Evolutionary conservation across 1,284 basidiomycete species (phyloP).

Genomic region (Psilocybe mexicana): DNA sequence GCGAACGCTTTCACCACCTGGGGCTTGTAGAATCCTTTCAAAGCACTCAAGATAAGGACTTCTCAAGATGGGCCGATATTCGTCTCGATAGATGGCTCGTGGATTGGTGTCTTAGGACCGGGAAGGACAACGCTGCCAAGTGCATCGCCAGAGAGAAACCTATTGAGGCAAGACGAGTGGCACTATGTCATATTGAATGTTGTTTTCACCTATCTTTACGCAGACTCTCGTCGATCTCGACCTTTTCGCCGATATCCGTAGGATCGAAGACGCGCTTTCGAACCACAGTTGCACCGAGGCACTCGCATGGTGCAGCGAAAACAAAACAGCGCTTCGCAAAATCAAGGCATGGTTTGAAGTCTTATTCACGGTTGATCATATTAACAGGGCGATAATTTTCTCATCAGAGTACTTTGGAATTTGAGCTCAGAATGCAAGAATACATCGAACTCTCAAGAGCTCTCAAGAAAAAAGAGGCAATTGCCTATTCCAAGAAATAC

Average conservation of each 20-base stretch:
- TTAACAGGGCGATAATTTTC: conserved; percentile 7
- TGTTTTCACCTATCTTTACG: conserved; percentile 16
- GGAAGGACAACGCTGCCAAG: conserved; percentile 62
- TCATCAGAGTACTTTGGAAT: conserved; percentile 88
- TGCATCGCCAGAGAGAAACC: conserved; percentile 68
- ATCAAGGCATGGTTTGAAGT: conserved; percentile 61
- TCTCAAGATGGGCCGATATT: conserved; percentile 74
- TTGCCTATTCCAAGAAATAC: conserved; percentile 83
- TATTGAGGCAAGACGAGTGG: conserved; percentile 57
- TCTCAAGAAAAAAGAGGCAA: conserved; percentile 74
- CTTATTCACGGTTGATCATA: not conserved
- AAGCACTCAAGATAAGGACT: conserved; percentile 54
- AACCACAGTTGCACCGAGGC: conserved; percentile 84
- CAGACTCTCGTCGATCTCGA: conserved; percentile 86
- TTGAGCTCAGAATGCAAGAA: conserved; percentile 93
- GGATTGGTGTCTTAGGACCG: conserved; percentile 85
- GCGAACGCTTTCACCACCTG: conserved; percentile 72
- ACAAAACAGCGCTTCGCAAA: conserved; percentile 90
- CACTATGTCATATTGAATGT: conserved; percentile 8
- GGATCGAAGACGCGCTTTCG: conserved; percentile 81
- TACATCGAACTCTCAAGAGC: conserved; percentile 88
- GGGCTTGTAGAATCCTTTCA: conserved; percentile 58
- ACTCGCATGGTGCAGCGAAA: conserved; percentile 95
- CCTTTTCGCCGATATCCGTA: conserved; percentile 84
- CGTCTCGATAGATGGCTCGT: conserved; percentile 89